Evolutionary conservation across 2,329 filamentous ascomycete species (phyloP).

Genomic region (Fusarium lateritium): DNA sequence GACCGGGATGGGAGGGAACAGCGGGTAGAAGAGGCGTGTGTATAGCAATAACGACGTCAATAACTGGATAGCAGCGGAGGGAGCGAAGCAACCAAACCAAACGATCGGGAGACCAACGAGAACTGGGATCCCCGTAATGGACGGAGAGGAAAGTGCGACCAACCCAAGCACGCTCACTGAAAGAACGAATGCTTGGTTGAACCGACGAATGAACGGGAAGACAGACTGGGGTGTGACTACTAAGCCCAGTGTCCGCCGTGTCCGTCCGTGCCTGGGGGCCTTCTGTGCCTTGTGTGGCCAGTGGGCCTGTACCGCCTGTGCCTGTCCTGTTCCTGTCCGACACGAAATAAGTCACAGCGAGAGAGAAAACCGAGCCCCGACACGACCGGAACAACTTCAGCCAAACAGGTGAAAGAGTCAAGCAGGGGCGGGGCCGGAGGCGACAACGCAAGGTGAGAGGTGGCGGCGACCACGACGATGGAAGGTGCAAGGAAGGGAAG

Average conservation of each 20-base stretch:
- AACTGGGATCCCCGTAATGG: constrained; percentile 8
- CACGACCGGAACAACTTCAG: constrained; percentile 12
- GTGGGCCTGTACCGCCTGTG: constrained; percentile 5
- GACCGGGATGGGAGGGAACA: constrained; percentile 28
- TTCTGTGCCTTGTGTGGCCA: background rate
- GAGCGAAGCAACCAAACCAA: constrained; percentile 41
- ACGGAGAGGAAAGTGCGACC: constrained; percentile 7
- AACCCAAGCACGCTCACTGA: background rate
- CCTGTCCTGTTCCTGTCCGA: constrained; percentile 7
- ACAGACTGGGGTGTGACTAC: background rate
- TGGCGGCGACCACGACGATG: constrained; percentile 37
- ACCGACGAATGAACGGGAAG: background rate
- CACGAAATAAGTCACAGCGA: constrained; percentile 14
- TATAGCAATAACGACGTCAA: constrained; percentile 39
- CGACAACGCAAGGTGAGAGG: constrained; percentile 26
- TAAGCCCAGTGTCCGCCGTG: background rate
- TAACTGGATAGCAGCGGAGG: constrained; percentile 35
- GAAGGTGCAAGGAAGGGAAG: constrained; percentile 28
- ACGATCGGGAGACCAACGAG: constrained; percentile 33
- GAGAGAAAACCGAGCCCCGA: constrained; percentile 25
- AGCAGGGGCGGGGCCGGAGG: constrained; percentile 29
- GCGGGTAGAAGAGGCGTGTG: constrained; percentile 17
- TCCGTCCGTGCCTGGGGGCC: background rate
- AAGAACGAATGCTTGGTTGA: background rate
- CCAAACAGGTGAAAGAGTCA: constrained; percentile 23